A percentile compares a stretch with the other conserved stretches of the same genome.
Conservation (phyloP, 2,329 filamentous ascomycete species). For the Colletotrichum salicis region DNA sequence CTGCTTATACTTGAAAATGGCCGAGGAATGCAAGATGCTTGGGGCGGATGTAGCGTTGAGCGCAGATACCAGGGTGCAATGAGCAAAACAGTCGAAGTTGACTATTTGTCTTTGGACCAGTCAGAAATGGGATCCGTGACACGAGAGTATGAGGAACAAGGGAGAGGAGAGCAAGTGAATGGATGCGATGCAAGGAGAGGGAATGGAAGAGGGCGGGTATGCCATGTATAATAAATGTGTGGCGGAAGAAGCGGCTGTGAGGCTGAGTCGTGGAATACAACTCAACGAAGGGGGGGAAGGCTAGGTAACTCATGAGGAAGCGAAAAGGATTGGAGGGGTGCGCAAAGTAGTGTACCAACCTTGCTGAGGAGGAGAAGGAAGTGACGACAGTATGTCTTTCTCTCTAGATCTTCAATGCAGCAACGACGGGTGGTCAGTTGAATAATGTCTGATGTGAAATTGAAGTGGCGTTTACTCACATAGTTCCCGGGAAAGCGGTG, state of each 20-base stretch:
- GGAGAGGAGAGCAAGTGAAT: background rate
- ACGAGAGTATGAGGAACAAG: slow-evolving; percentile 1
- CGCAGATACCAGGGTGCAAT: slow-evolving; percentile 10
- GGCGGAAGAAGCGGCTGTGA: slow-evolving; percentile 40
- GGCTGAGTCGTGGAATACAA: slow-evolving; percentile 37
- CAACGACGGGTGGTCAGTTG: background rate
- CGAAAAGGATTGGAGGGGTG: background rate
- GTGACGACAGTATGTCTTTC: background rate
- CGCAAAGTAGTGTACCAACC: background rate
- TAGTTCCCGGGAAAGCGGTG: background rate
- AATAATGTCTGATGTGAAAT: background rate
- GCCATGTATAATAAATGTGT: slow-evolving; percentile 13
- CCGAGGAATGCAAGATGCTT: slow-evolving; percentile 5
- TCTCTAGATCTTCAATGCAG: background rate
- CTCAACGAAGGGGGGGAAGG: background rate
- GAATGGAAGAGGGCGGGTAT: background rate
- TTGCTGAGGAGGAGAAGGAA: background rate
- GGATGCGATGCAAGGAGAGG: background rate
- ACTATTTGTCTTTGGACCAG: slow-evolving; percentile 4
- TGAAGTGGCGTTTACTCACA: background rate
- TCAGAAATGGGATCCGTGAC: slow-evolving; percentile 8
- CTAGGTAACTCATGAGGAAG: background rate
- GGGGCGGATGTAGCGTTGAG: slow-evolving; percentile 9
- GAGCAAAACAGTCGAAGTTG: slow-evolving; percentile 3
- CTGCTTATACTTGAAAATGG: background rate